Evolutionary conservation across 2,329 filamentous ascomycete genomes (phyloP), one percentile per base, ranked within the genome.

Genomic region (Escovopsis sp.): DNA sequence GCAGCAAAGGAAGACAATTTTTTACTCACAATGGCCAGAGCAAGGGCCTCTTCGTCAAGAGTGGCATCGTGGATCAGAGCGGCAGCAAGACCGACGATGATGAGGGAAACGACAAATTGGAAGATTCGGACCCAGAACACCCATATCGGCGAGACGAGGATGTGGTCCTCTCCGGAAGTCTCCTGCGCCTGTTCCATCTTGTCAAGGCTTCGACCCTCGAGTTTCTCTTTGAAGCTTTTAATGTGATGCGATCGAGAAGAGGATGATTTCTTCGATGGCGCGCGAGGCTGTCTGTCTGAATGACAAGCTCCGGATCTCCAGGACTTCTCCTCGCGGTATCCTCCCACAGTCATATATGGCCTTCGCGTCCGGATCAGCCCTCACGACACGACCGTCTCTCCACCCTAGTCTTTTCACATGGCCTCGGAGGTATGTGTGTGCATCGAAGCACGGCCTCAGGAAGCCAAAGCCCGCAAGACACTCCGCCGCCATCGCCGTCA

Each of bases 101-200:
- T 42, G 27, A 68, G 25, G 2, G 61, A 53, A 12, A 68, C 9
- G 19, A 67, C 34, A 34, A 63, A 44, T 40, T 66, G 62, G 27
- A 56, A 41, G 13, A 54, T 50, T 9, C 62, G 60, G 17, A 62
- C 33, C 14, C 54, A 51, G 18, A 58, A 46, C n/a, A 68, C 45
- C 63, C 63, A 66, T 14, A 47, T 35, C 8, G 65, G 62, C 16
- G 62, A 57, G 25, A 49, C 42, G 37, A 66, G 56, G 38, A 66
- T 44, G 37, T 57, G 45, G 14, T 38, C 39, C 19, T 35, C 12
- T 11, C 26, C 21, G 2, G 15, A 18, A 5, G 16, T 31, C 15
- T 31, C 31, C 41, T 45, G 34, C 40, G 43, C 13, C 38, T 48
- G 42, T 18, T 47, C 42, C 44, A 48, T 49, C 12, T 18, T 33